phyloP scores from a whole-genome alignment of 2,329 filamentous ascomycete genomes.

The Penicillium sp. region DNA sequence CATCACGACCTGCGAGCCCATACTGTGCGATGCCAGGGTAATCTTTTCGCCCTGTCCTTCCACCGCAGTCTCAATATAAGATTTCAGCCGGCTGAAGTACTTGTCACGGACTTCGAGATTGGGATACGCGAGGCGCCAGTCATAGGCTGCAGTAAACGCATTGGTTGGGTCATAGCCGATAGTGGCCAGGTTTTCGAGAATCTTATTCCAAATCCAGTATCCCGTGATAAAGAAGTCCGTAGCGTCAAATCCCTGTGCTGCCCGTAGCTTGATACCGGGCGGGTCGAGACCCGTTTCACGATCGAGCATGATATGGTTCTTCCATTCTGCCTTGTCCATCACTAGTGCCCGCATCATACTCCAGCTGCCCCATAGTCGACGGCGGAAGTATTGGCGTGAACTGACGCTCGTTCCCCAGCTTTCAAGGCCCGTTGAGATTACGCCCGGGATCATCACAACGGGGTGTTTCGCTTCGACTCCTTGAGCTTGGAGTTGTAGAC shows the following conservation, averaged over 20 bases:
- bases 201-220: conserved; percentile 99
- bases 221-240: conserved; percentile 83
- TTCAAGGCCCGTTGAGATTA: conserved; percentile 95
- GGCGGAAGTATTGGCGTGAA: conserved; percentile 90
- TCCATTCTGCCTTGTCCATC: conserved; percentile 92
- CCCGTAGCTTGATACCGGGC: conserved; percentile 84
- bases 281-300: conserved; percentile 90
- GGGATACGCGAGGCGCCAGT: conserved; percentile 89
- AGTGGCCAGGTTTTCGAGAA: conserved; percentile 93
- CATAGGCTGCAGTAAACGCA: conserved; percentile 73
- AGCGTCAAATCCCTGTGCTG: conserved; percentile 95
- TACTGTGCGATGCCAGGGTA: conserved; percentile 89
- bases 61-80: conserved; percentile 84
- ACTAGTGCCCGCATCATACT: conserved; percentile 97
- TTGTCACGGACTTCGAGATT: conserved; percentile 91
- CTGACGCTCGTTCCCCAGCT: conserved; percentile 90
- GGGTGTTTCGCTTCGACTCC: conserved; percentile 84
- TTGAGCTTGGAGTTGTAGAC: conserved; percentile 78
- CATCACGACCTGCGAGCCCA: conserved; percentile 94
- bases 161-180: conserved; percentile 91
- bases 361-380: conserved; percentile 96
- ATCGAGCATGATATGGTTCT: conserved; percentile 95
- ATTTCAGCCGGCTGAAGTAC: conserved; percentile 90
- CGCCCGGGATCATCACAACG: conserved; percentile 95
- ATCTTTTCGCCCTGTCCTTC: conserved; percentile 77